Evolutionary conservation across 2,329 filamentous ascomycete species (phyloP).

Genomic region (Samsoniella hepiali): DNA sequence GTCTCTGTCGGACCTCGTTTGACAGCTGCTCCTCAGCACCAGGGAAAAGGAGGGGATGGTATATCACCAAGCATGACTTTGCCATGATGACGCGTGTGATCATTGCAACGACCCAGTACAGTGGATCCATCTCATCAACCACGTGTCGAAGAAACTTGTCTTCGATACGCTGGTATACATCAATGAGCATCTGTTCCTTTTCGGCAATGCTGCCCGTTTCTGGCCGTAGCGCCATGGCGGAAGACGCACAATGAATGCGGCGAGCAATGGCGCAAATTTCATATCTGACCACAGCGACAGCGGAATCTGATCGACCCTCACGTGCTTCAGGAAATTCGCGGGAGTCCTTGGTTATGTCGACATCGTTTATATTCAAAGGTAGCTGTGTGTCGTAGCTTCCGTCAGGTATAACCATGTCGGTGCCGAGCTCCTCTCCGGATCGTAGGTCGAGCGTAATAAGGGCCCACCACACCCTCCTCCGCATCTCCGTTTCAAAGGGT

Average conservation of each 20-base stretch:
- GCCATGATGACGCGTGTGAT: conserved; percentile 69
- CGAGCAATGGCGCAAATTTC: conserved; percentile 46
- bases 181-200: conserved; percentile 46
- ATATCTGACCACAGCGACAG: conserved; percentile 46
- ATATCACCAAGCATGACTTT: conserved; percentile 74
- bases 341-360: conserved; percentile 45
- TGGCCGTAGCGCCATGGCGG: conserved; percentile 32
- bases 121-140: conserved; percentile 45
- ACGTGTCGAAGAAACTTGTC: conserved; percentile 52
- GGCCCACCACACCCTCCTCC: conserved; percentile 60
- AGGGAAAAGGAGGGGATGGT: conserved; percentile 67
- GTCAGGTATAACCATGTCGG: conserved; percentile 42
- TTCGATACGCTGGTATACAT: conserved; percentile 52
- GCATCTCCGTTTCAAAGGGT: conserved; percentile 58
- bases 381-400: conserved; percentile 45
- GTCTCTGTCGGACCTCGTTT: conserved; percentile 61
- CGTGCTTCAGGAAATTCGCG: conserved; percentile 45
- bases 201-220: conserved; percentile 33
- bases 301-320: conserved; percentile 51
- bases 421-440: conserved; percentile 52
- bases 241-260: conserved; percentile 33
- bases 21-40: conserved; percentile 55
- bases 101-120: conserved; percentile 68
- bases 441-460: conserved; percentile 55
- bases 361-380: conserved; percentile 50